Evolutionary conservation across 2,329 filamentous ascomycete species (phyloP), one percentile per base, ranked within the genome.

Genomic region (Trichoderma gracile): DNA sequence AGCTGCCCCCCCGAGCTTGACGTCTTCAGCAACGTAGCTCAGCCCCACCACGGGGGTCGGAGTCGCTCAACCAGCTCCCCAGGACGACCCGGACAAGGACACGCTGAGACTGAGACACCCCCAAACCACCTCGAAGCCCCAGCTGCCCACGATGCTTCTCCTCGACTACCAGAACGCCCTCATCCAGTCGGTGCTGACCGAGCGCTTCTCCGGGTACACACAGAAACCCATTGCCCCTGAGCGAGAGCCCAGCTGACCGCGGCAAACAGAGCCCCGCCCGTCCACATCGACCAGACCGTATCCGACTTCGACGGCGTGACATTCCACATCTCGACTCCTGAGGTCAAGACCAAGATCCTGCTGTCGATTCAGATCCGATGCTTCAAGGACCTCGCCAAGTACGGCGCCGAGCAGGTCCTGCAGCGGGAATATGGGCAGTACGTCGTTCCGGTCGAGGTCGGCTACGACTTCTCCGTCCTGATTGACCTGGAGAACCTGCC

Each of bases 271-370:
- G 90, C 90, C 77, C 81, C 92, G 71, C 92, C 93, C 65, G 86
- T 87, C 66, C 92, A 91, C 71, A 97, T 99, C 77, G 96, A 99
- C 80, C 95, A 99, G 82, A 92, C 96, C 68, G 92, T 97, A 68
- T 98, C 94, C 76, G 95, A 99, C 80, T 99, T 99, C 76, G 96
- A 99, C 80, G 94, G 94, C 76, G 95, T 98, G 72, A 96, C 91
- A 71, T 99, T 98, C 80, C 95, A 99, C 79, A 93, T 99, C 74
- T 98, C 94, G 43, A 99, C 95, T 50, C 95, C 94, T 65, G 93
- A 97, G 78, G 82, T 88, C 67, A 98, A 98, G 84, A 89, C 92
- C 56, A 92, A 96, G 80, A 97, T 99, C 70, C 85, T 96, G 58
- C 88, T 99, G 65, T 99, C 95, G 23, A 90, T 99, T 73, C 88